Evolutionary conservation across 306 rosid species (phyloP), one percentile per base, ranked within the genome.

Genomic region (Sophora flavescens): DNA sequence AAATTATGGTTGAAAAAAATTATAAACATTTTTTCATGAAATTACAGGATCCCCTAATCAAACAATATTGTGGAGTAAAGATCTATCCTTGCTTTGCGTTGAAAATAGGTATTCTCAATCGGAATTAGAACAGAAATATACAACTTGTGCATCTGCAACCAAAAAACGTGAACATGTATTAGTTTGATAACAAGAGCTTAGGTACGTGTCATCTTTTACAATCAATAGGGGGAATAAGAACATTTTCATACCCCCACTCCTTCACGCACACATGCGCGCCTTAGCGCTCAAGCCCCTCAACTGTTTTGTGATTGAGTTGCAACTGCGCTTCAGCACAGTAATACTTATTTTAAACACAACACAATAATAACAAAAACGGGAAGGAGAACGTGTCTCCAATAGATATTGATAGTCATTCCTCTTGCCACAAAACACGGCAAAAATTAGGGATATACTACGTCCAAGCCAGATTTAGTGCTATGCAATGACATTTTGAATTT

Each of bases 81-180:
- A 73, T n/a, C 59, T 73, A 80, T 70, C 86, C 85, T 78, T 51
- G 75, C 77, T 78, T 81, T 68, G 86, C 58, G 48, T 13, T 63
- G 84, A 81, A 83, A 78, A 81, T 87, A 76, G 33, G 80, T 71
- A 66, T 78, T 66, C 90, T 77, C 36, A 71, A 76, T 68, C 82
- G 14, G 63, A 81, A 68, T 38, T 78, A 69, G 71, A 78, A 63
- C 78, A 82, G 56, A 80, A 77, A 85, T 82, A 59, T 87, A 85
- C 82, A 72, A 50, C 74, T 41, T 41, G 70, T 15, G 75, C 71
- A 68, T 80, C 92, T 88, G 92, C 87, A 84, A 81, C 66, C 53
- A 51, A 80, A 28, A 62, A 26, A 61, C 33, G 38, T 26, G 26
- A 52, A 73, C 64, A 14, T 14, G 48, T 63, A 41, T 85, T 75